Evolutionary conservation across 2,329 filamentous ascomycete genomes (phyloP).

Genomic region (Cladosporium phlei): DNA sequence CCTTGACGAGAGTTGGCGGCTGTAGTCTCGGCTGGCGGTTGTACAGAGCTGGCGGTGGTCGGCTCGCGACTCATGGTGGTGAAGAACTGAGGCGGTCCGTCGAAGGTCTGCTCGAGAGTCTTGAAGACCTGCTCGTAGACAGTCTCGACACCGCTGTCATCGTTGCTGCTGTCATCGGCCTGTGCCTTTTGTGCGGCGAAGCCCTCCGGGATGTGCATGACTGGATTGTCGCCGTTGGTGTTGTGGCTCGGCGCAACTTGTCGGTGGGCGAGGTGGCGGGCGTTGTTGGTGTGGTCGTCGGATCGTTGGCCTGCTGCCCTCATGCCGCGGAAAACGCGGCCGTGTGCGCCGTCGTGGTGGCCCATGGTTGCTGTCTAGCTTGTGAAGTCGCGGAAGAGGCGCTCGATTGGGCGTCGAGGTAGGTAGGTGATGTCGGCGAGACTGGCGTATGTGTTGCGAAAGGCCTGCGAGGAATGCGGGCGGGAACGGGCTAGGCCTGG

Average conservation of each 20-base stretch:
- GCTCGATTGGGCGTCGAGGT: background rate
- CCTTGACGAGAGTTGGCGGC: slow-evolving; percentile 12
- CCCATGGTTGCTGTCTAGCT: slow-evolving; percentile 20
- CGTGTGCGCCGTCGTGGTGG: slow-evolving; percentile 28
- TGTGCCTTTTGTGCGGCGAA: slow-evolving; percentile 14
- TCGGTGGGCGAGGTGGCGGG: background rate
- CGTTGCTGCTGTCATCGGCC: slow-evolving; percentile 11
- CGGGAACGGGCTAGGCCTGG: background rate
- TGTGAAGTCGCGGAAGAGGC: slow-evolving; percentile 1
- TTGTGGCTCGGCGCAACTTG: slow-evolving; percentile 16
- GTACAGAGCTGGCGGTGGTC: slow-evolving; percentile 15
- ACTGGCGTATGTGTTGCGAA: slow-evolving; percentile 6
- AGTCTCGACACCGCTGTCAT: slow-evolving; percentile 25
- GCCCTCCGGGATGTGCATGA: slow-evolving; percentile 26
- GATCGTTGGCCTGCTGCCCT: background rate
- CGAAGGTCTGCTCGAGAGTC: slow-evolving; percentile 49
- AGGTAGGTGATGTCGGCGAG: no score
- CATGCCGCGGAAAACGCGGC: slow-evolving; percentile 26
- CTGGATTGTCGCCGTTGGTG: slow-evolving; percentile 22
- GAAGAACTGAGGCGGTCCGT: slow-evolving; percentile 38
- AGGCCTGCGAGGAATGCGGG: slow-evolving; percentile 10
- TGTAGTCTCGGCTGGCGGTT: slow-evolving; percentile 14
- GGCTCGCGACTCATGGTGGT: slow-evolving; percentile 21
- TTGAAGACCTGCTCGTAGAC: slow-evolving; percentile 48
- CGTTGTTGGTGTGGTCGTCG: slow-evolving; percentile 1